Evolutionary conservation across 192 early-diverging fungal genomes (phyloP), one percentile per base, ranked within the genome.

Genomic region (Glomus cerebriforme): DNA sequence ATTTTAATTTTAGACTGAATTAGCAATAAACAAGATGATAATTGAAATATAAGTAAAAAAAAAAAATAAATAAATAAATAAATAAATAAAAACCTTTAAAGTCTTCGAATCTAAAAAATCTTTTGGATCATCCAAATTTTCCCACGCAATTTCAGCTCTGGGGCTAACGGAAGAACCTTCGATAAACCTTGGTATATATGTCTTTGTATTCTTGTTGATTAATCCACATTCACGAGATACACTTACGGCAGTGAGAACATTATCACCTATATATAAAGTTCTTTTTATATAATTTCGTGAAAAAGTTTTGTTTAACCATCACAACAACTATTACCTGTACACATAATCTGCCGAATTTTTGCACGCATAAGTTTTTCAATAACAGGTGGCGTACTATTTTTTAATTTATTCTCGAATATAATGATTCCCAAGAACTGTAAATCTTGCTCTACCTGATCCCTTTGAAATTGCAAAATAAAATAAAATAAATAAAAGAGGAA

Each of bases 321-420:
- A 6, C 17, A 34, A 62, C 26, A 35, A 59, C 1, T 62, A 70
- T 73, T 81, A 87, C 91, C 96, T 0, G 98, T 99, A 80, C 97
- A 99, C 98, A 99, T 99, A 59, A 98, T 91, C 85, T 95, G 94
- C 34, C 96, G 88, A 71, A 99, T 97, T 24, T 89, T 87, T 13
- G 98, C 98, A 29, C 88, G 87, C 31, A 90, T 84, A 26, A 99
- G 87, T 35, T 90, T 91, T 37, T 91, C 86, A 9, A 99, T 87
- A 3, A 96, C 93, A 3, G 89, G 84, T 17, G 90, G 84, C 0
- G 97, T 96, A 5, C 92, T 92, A 4, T 94, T 90, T 79, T 99
- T 99, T 31, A 99, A 84, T 87, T 97, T 99, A 90, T 99, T 99
- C 81, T 99, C 98, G 90, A 99, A 99, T 29, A 99, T 89, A 59